These are phyloP conservation scores for Xylaria intraflava DNA, from an alignment of 495 filamentous ascomycete genomes.

Conservation along the genomic window DNA sequence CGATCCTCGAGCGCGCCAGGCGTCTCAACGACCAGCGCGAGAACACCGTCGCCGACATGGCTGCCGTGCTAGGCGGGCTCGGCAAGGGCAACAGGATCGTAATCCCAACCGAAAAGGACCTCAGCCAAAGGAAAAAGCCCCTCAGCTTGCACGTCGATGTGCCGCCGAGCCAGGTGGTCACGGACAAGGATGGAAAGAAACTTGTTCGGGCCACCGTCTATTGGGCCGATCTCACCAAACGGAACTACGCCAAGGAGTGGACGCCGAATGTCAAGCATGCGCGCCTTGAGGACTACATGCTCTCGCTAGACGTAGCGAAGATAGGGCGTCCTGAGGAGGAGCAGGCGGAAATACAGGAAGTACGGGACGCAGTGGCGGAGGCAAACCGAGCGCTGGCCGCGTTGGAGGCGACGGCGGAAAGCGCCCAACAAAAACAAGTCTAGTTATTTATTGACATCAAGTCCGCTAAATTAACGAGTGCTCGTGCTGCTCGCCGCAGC, in stretches of 20 bases:
- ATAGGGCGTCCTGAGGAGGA: not conserved
- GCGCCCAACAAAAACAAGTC: not conserved
- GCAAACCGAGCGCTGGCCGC: not conserved
- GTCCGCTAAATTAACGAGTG: not conserved
- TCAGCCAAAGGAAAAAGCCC: too few species aligned
- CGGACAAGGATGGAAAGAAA: constrained; percentile 17
- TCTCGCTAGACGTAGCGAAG: not conserved
- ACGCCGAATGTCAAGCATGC: constrained; percentile 58
- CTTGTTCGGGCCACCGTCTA: constrained; percentile 45
- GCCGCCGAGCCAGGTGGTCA: too few species aligned
- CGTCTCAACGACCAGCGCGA: constrained; percentile 80
- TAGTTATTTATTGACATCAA: not conserved
- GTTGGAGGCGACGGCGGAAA: not conserved
- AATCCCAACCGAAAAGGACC: too few species aligned
- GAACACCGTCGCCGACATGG: constrained; percentile 82
- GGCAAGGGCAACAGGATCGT: constrained; percentile 42
- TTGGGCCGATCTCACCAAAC: constrained; percentile 64
- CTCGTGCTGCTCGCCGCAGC: not conserved
- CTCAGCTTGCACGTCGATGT: too few species aligned
- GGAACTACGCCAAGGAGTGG: constrained; percentile 62
- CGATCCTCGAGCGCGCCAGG: constrained; percentile 50
- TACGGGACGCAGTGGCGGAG: too few species aligned
- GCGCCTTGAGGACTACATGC: constrained; percentile 3
- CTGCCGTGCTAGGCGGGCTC: constrained; percentile 58
- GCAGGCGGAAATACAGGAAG: not conserved